A percentile compares a stretch with the other conserved stretches of the same genome.
These are phyloP conservation scores for Colletotrichum simmondsii DNA, from an alignment of 2,329 filamentous ascomycete genomes.

Conservation along the genomic window DNA sequence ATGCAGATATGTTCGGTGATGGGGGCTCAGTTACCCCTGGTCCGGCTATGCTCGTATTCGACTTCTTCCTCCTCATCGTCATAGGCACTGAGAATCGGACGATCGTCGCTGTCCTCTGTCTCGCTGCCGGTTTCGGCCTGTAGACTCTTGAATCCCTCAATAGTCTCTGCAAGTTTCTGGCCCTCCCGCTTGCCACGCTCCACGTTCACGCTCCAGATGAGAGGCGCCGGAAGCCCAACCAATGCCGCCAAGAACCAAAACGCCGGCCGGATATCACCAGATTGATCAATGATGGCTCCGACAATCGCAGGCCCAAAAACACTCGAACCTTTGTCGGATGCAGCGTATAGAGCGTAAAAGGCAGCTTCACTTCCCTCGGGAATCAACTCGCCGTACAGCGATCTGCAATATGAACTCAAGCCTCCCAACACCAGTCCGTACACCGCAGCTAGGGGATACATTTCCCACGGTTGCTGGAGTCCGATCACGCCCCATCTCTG, in stretches of 20 bases:
- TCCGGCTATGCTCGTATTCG: slow-evolving; percentile 9
- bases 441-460: slow-evolving; percentile 90
- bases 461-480: slow-evolving; percentile 95
- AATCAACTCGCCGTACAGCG: slow-evolving; percentile 92
- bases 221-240: slow-evolving; percentile 84
- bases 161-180: slow-evolving; percentile 68
- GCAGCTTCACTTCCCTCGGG: slow-evolving; percentile 94
- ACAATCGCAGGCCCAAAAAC: slow-evolving; percentile 96
- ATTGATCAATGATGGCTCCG: slow-evolving; percentile 87
- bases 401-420: slow-evolving; percentile 89
- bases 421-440: slow-evolving; percentile 97
- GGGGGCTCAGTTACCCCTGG: slow-evolving; percentile 1
- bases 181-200: slow-evolving; percentile 80
- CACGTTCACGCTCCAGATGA: slow-evolving; percentile 88
- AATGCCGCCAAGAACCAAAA: slow-evolving; percentile 92
- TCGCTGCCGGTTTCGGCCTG: slow-evolving; percentile 35
- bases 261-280: slow-evolving; percentile 83
- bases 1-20: slow-evolving; percentile 32
- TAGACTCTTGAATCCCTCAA: slow-evolving; percentile 59
- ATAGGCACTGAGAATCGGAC: slow-evolving; percentile 48
- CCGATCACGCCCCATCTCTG: slow-evolving; percentile 80
- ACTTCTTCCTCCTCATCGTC: slow-evolving; percentile 46
- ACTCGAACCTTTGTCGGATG: slow-evolving; percentile 96
- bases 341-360: slow-evolving; percentile 96
- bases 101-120: slow-evolving; percentile 45